These are phyloP conservation scores for Keithomyces neogunnii DNA, from an alignment of 2,329 filamentous ascomycete genomes.

Conservation along the genomic window DNA sequence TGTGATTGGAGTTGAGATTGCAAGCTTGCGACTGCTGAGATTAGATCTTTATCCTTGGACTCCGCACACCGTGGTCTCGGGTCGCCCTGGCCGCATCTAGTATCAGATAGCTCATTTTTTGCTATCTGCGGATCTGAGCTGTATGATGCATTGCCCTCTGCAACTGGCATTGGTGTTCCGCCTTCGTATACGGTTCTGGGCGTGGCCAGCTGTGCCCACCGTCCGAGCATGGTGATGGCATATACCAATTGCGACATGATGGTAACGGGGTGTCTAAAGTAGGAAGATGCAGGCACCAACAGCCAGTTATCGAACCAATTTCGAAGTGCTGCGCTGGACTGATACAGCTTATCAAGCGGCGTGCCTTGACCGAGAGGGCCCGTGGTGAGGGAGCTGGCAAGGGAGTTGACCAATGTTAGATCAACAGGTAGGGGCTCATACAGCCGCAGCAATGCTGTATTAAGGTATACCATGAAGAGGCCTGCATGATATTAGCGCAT, in stretches of 20 bases:
- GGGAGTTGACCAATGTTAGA: conserved; percentile 28
- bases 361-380: conserved; percentile 28
- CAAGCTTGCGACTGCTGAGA: conserved; percentile 30
- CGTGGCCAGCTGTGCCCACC: conserved; percentile 40
- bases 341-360: conserved; percentile 41
- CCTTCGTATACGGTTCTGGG: conserved; percentile 22
- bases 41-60: conserved; percentile 28
- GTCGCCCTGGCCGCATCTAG: conserved; percentile 2
- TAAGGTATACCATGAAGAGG: conserved; percentile 20
- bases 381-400: conserved; percentile 33
- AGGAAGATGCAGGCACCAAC: conserved; percentile 31
- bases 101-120: conserved; percentile 5
- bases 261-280: conserved; percentile 37
- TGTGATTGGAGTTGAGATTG: conserved; percentile 33
- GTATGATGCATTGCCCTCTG: conserved; percentile 14
- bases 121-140: conserved; percentile 16
- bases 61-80: conserved; percentile 13
- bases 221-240: conserved; percentile 39
- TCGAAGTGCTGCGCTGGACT: conserved; percentile 36
- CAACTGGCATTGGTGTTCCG: conserved; percentile 16
- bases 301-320: conserved; percentile 42
- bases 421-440: conserved; percentile 40
- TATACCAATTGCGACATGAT: conserved; percentile 39
- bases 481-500: background rate
- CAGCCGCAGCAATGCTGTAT: conserved; percentile 32